These are phyloP conservation scores for Raphanus raphanistrum DNA, from an alignment of 345 rosid genomes.

Conservation along the genomic window DNA sequence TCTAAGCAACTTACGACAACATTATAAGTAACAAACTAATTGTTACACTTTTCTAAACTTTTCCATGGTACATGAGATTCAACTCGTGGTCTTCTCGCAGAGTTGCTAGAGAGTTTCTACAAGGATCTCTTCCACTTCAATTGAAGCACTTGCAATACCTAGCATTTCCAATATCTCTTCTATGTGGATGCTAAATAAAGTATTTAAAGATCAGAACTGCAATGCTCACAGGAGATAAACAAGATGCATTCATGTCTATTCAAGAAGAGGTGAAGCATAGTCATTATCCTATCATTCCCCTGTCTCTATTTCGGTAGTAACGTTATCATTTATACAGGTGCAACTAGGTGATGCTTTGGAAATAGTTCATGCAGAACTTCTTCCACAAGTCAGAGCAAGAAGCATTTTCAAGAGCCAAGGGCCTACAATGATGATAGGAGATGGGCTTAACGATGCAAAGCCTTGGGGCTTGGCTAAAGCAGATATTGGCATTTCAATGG, in stretches of 20 bases:
- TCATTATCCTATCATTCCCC: background rate
- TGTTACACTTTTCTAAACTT: slow-evolving; percentile 50
- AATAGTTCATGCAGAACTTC: slow-evolving; percentile 48
- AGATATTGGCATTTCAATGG: slow-evolving; percentile 87
- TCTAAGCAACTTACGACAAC: background rate
- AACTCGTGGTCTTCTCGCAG: background rate
- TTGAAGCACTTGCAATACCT: background rate
- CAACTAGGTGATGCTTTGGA: slow-evolving; percentile 62
- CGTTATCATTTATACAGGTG: background rate
- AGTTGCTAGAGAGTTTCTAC: no score
- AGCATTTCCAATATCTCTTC: slow-evolving; percentile 3
- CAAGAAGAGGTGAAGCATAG: slow-evolving; percentile 60
- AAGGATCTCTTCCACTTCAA: no score
- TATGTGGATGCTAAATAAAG: slow-evolving; percentile 16
- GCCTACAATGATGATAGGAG: slow-evolving; percentile 66
- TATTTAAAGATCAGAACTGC: slow-evolving; percentile 52
- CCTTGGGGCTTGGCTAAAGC: slow-evolving; percentile 74
- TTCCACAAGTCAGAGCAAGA: no score
- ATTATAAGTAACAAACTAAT: slow-evolving; percentile 1
- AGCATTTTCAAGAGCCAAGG: no score
- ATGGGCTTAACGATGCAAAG: slow-evolving; percentile 75
- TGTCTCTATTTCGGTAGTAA: background rate
- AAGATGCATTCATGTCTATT: slow-evolving; percentile 54
- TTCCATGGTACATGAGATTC: slow-evolving; percentile 78
- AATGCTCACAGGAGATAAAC: slow-evolving; percentile 45